Conservation (phyloP, 1,284 basidiomycete genomes). For the Sanguinoderma infundibulare region DNA sequence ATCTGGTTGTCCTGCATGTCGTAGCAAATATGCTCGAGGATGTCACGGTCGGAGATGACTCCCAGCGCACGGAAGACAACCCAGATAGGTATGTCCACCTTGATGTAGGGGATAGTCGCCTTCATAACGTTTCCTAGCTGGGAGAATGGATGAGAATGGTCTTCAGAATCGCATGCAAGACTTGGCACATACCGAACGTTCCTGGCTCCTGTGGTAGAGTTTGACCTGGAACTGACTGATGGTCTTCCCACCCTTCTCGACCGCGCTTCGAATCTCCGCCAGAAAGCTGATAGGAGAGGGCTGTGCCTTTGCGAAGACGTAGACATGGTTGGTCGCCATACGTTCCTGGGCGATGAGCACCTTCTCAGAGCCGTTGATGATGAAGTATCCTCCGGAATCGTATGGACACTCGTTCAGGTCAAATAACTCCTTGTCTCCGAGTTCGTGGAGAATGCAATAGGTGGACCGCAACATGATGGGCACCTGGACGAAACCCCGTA, state of each 20-base stretch:
- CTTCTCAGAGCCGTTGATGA: conserved; percentile 99
- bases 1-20: conserved; percentile 96
- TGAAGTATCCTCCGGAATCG: conserved; percentile 98
- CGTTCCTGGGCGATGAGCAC: conserved; percentile 99
- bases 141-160: background rate
- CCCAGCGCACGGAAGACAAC: conserved; percentile 98
- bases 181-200: conserved; percentile 71
- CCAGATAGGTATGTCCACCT: conserved; percentile 98
- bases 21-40: conserved; percentile 98
- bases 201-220: conserved; percentile 90
- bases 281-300: conserved; percentile 96
- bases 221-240: conserved; percentile 99
- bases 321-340: conserved; percentile 99
- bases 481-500: conserved; percentile 57
- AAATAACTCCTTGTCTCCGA: conserved; percentile 84
- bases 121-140: conserved; percentile 94
- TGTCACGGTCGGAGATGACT: conserved; percentile 97
- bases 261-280: conserved; percentile 96
- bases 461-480: conserved; percentile 98
- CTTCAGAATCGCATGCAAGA: background rate
- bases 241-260: conserved; percentile 98
- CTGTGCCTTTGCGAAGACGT: conserved; percentile 98
- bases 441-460: conserved; percentile 89
- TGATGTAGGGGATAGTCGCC: conserved; percentile 97
- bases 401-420: conserved; percentile 97